Evolutionary conservation across 768 basidiomycete genomes (phyloP), one percentile per base, ranked within the genome.

Genomic region (Austroboletus eburneus): DNA sequence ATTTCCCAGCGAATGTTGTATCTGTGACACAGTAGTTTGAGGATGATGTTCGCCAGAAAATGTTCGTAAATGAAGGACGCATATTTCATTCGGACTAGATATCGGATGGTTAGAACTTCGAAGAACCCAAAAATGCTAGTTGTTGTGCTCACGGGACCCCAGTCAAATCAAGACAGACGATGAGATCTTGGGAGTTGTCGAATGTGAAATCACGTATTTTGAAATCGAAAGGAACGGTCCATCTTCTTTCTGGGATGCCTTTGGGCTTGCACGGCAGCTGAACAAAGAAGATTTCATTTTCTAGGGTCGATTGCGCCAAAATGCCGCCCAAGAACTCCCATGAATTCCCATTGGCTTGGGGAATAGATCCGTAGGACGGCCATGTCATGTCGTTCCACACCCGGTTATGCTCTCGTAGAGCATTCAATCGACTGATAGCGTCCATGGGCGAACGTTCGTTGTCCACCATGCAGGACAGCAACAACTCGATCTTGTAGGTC

Each of bases 271-370:
- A 70, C 6, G 71, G 64, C 9, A 71, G 43, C 30, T 62, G 64
- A 16, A 51, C 50, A 35, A 65, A 52, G 13, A 38, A 48, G 18
- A 69, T 46, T 22, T 55, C 48, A 13, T 50, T 48, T 32, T 50
- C 39, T 14, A n/a, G 18, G n/a, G 45, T 50, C 4, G 59, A 58
- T n/a, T 65, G 63, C 1, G 58, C 64, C 20, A 71, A 55, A 16
- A 71, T 54, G 41, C 69, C 69, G 38, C 66, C 64, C 9, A 57
- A 51, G 38, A 71, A 52, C 42, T 70, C 70, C 69, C 70, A 70
- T 18, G 52, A 50, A 17, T 50, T 33, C 1, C 66, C 59, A 5
- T 49, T 42, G 20, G 39, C 36, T 45, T 57, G 52, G 7, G 52
- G 42, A 5, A 60, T 55, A 13, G 42, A 21, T 2, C 44, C 47